Conservation (phyloP, 169 alveolate genomes). For the Cystoisospora suis region DNA sequence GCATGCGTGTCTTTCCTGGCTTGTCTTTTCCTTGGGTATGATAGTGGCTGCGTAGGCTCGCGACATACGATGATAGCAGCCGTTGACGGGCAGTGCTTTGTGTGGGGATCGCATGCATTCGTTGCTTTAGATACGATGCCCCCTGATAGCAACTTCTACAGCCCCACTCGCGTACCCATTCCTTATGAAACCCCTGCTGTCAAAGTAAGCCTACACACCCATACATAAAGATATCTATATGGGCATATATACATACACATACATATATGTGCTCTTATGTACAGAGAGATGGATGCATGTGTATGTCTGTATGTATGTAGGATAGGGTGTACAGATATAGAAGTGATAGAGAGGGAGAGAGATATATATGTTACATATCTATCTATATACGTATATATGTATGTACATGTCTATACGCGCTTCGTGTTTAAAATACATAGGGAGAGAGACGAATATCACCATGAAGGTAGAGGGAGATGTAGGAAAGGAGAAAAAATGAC, state of each 20-base stretch:
- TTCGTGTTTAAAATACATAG: too few species aligned
- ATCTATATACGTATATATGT: background rate
- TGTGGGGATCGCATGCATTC: conserved; percentile 65
- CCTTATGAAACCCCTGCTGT: conserved; percentile 8
- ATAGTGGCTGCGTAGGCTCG: conserved; percentile 60
- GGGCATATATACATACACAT: too few species aligned
- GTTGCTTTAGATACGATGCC: conserved; percentile 55
- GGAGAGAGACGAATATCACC: too few species aligned
- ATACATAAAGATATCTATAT: background rate
- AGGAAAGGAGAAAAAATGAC: too few species aligned
- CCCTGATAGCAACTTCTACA: conserved; percentile 62
- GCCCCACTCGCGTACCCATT: conserved; percentile 60
- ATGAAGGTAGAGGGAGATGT: too few species aligned
- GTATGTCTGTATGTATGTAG: too few species aligned
- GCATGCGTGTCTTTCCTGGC: background rate
- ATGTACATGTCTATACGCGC: background rate
- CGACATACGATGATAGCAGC: conserved; percentile 62
- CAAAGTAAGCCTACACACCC: conserved; percentile 43
- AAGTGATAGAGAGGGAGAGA: background rate
- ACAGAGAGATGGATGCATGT: too few species aligned
- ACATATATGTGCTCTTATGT: too few species aligned
- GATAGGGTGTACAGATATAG: too few species aligned
- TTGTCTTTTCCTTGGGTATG: background rate
- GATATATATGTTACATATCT: background rate
- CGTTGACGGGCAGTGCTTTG: conserved; percentile 58